phyloP scores from a whole-genome alignment of 164 flowering plant genomes.

The Dillenia suffruticosa region DNA sequence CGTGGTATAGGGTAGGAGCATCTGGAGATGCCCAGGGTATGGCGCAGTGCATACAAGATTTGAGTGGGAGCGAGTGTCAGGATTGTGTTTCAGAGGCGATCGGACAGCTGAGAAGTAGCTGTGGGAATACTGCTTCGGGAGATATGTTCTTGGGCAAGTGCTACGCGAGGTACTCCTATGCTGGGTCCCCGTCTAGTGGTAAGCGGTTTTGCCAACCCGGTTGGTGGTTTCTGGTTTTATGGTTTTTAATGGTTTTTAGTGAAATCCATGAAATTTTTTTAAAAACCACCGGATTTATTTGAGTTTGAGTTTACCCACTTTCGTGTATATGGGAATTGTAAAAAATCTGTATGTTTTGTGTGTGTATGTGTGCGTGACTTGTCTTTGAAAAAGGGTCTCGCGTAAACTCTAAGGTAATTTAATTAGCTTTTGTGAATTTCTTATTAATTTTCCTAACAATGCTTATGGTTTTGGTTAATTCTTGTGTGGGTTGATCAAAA shows the following conservation, averaged over 20 bases:
- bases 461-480: no score
- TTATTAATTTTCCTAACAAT: no score
- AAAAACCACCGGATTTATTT: no score
- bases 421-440: no score
- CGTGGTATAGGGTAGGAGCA: slow-evolving; percentile 53
- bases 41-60: slow-evolving; percentile 86
- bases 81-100: slow-evolving; percentile 69
- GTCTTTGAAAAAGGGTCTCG: no score
- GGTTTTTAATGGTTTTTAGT: not conserved
- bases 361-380: no score
- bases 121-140: slow-evolving; percentile 55
- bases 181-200: slow-evolving; percentile 35
- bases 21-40: slow-evolving; percentile 58
- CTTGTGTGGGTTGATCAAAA: no score
- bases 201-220: slow-evolving; percentile 22
- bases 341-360: no score
- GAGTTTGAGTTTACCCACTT: slow-evolving; percentile 1
- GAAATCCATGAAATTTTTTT: no score
- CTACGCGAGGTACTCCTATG: slow-evolving; percentile 55
- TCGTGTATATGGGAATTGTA: no score
- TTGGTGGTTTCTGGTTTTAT: slow-evolving; percentile 19
- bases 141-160: slow-evolving; percentile 88
- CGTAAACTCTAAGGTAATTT: no score
- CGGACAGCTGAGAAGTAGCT: slow-evolving; percentile 49
- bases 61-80: slow-evolving; percentile 61